A percentile compares a stretch with the other conserved stretches of the same genome.
Conservation (phyloP, 352 stramenopile genomes). For the Phytophthora macrochlamydospora region DNA sequence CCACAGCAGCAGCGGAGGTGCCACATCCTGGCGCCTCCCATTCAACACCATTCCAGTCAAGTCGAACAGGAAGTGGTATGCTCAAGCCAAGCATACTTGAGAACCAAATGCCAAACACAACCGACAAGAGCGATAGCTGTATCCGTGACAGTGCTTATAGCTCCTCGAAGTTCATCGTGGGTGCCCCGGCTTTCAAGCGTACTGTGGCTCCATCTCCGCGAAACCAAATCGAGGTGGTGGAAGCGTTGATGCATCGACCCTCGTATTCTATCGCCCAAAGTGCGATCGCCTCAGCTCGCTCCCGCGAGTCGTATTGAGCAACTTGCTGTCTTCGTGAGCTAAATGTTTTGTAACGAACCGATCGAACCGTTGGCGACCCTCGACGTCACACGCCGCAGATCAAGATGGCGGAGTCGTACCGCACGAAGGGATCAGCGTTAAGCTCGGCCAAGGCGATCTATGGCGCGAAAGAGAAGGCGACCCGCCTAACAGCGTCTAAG, state of each 20-base stretch:
- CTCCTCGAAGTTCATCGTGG: neutral
- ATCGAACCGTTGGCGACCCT: neutral
- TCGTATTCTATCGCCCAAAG: slow-evolving; percentile 31
- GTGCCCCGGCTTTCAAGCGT: slow-evolving; percentile 14
- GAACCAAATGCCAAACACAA: neutral
- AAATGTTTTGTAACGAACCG: neutral
- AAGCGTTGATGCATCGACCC: slow-evolving; percentile 36
- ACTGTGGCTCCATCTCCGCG: slow-evolving; percentile 20
- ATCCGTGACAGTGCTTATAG: neutral
- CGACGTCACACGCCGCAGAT: neutral
- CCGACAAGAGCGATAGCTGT: neutral
- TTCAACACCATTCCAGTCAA: neutral
- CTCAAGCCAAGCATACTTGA: neutral
- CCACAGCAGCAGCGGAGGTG: neutral
- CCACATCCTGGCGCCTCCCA: neutral
- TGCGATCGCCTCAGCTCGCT: slow-evolving; percentile 13
- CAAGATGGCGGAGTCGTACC: slow-evolving; percentile 38
- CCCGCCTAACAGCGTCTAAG: slow-evolving; percentile 16
- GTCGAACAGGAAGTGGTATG: no score
- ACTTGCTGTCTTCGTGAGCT: neutral
- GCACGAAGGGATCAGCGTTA: slow-evolving; percentile 21
- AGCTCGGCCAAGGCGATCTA: slow-evolving; percentile 26
- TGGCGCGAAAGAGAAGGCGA: slow-evolving; percentile 24
- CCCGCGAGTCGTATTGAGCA: neutral
- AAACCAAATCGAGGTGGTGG: slow-evolving; percentile 23